These are phyloP conservation scores for Calonectria ilicicola DNA, from an alignment of 2,329 filamentous ascomycete species.

Conservation along the genomic window DNA sequence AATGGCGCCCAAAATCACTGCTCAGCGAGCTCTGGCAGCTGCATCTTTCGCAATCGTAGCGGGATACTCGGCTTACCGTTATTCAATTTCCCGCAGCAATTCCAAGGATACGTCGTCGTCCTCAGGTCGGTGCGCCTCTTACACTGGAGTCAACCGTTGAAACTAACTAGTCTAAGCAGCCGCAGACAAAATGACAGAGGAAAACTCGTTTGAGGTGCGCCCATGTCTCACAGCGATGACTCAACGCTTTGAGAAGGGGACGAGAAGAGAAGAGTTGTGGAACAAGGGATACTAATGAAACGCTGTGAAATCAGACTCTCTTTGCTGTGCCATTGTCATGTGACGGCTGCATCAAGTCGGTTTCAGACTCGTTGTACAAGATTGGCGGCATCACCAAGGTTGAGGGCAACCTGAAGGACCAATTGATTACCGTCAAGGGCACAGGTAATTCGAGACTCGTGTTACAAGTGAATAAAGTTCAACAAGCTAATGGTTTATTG, in stretches of 20 bases:
- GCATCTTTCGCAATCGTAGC: conserved; percentile 44
- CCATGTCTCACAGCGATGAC: conserved; percentile 35
- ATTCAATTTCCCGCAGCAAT: conserved; percentile 37
- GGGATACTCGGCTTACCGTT: conserved; percentile 45
- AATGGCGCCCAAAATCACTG: conserved; percentile 45
- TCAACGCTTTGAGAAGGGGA: conserved; percentile 40
- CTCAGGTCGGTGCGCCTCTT: conserved; percentile 40
- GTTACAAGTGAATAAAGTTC: conserved; percentile 12
- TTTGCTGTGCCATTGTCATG: conserved; percentile 97
- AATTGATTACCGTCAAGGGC: conserved; percentile 87
- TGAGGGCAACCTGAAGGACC: conserved; percentile 83
- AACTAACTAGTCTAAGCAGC: conserved; percentile 36
- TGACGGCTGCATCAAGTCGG: conserved; percentile 86
- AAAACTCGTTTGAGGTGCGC: conserved; percentile 60
- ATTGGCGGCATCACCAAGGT: conserved; percentile 86
- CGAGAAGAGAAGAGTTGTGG: conserved; percentile 32
- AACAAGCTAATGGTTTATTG: conserved; percentile 13
- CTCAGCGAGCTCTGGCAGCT: conserved; percentile 43
- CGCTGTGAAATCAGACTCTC: conserved; percentile 73
- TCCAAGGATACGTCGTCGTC: conserved; percentile 33
- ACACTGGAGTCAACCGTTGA: conserved; percentile 34
- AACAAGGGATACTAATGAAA: conserved; percentile 50
- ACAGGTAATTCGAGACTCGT: conserved; percentile 69
- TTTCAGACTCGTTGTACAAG: conserved; percentile 82
- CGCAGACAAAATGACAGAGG: conserved; percentile 55